Evolutionary conservation across 495 filamentous ascomycete species (phyloP).

Genomic region (Penicillium angulare): DNA sequence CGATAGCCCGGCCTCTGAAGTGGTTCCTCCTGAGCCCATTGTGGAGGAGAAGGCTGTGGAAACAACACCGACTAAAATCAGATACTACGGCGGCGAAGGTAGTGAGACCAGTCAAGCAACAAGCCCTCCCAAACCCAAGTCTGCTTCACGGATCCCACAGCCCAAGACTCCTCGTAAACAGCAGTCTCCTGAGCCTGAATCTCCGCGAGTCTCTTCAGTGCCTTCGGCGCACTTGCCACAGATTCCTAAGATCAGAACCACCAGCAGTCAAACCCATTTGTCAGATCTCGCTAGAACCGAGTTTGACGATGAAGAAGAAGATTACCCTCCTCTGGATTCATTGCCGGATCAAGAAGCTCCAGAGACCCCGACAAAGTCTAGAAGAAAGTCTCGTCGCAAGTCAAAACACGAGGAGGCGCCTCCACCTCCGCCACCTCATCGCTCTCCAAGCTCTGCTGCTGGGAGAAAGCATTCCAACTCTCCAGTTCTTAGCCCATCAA

Average conservation of each 20-base stretch:
- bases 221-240: constrained; percentile 56
- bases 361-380: constrained; percentile 37
- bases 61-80: neutral
- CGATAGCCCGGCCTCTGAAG: constrained; percentile 34
- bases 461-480: constrained; percentile 49
- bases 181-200: constrained; percentile 24
- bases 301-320: constrained; percentile 33
- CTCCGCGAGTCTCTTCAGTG: constrained; percentile 54
- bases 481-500: constrained; percentile 46
- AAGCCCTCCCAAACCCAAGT: constrained; percentile 10
- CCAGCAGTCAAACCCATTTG: constrained; percentile 39
- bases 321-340: constrained; percentile 31
- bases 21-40: constrained; percentile 19
- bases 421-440: constrained; percentile 54
- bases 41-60: constrained; percentile 7
- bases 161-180: constrained; percentile 26
- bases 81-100: constrained; percentile 27
- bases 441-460: constrained; percentile 45
- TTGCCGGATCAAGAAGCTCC: constrained; percentile 20
- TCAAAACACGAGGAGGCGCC: constrained; percentile 37
- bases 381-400: constrained; percentile 30
- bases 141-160: constrained; percentile 28
- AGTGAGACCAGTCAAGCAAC: constrained; percentile 5
- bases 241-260: constrained; percentile 54
- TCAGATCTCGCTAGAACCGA: constrained; percentile 16